Conservation (phyloP, 441 rosid species). For the Erodium trifolium region DNA sequence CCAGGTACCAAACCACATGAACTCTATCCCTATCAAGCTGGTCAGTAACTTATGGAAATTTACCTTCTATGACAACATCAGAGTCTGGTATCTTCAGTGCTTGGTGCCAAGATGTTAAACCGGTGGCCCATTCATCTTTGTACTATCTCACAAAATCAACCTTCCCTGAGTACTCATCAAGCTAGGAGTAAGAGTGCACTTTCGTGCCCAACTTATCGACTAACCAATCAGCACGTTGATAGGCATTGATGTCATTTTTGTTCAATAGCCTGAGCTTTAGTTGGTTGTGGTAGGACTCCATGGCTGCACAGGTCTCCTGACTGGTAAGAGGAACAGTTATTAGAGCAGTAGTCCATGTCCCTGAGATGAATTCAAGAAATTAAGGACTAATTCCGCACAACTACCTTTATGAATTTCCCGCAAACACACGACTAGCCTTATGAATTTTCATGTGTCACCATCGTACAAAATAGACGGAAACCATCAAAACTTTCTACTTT, state of each 20-base stretch:
- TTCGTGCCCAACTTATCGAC: constrained; percentile 39
- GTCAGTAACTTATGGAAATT: constrained; percentile 40
- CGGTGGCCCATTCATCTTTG: constrained; percentile 26
- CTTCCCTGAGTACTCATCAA: constrained; percentile 36
- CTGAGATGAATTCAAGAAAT: constrained; percentile 32
- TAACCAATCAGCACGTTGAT: constrained; percentile 46
- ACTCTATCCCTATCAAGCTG: constrained; percentile 34
- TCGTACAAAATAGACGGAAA: too few species aligned
- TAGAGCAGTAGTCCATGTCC: constrained; percentile 31
- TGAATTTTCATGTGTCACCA: too few species aligned
- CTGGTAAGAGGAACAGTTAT: constrained; percentile 38
- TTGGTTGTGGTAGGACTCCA: constrained; percentile 44
- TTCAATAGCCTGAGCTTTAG: constrained; percentile 36
- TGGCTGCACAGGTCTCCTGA: constrained; percentile 41
- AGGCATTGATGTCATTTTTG: constrained; percentile 28
- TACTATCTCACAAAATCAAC: constrained; percentile 28
- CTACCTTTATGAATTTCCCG: too few species aligned
- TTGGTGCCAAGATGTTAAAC: constrained; percentile 35
- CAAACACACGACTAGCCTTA: too few species aligned
- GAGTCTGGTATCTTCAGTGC: constrained; percentile 36
- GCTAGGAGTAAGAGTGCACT: constrained; percentile 43
- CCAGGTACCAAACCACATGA: constrained; percentile 43
- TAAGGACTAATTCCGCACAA: background rate
- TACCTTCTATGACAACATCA: constrained; percentile 25
- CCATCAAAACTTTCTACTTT: too few species aligned